Base-by-base conservation (phyloP, 2,329 filamentous ascomycete species). In the Rugonectria rugulosa region DNA sequence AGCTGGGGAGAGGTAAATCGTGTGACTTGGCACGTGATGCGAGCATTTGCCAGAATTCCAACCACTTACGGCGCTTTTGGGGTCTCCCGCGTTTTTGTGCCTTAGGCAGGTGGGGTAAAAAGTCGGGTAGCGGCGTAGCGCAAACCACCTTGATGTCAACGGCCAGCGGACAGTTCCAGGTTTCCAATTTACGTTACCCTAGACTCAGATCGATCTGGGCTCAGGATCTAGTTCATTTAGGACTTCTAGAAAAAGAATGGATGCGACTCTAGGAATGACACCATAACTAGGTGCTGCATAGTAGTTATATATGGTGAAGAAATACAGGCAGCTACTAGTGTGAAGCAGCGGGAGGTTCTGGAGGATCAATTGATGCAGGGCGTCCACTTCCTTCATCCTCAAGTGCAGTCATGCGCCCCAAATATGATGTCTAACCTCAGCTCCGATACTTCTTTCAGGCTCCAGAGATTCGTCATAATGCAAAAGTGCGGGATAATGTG, bases 81-180 rank as follows among this genome's bases (percentile, higher is more conserved):
- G n/a, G 56, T 57, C 60, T 63, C 54, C 53, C 65, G 53, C 55
- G 58, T 63, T n/a, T n/a, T 65, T 58, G 61, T 66, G 61, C 59
- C 56, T 67, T 57, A 45, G 44, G 36, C 47, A 52, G 42, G 63
- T 67, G 64, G 65, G 53, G 57, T 49, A 42, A 29, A 29, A 12
- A 12, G 7, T 12, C 12, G 26, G 26, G 26, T 29, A 26, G 43
- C 38, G 52, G 23, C 32, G 27, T 42, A 29, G 53, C 38, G 27
- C 63, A 66, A 58, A 51, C 49, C 51, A 65, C 65, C 63, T 63
- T 64, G 65, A 66, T 65, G 61, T 60, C 60, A 66, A 66, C 52
- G 53, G 53, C 15, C 45, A 19, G n/a, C n/a, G n/a, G n/a, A n/a
- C 17, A n/a, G 40, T 23, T 31, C 34, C 46, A 44, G 41, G 45